These are phyloP conservation scores for Podospora fimiseda DNA, from an alignment of 495 filamentous ascomycete species.

Conservation along the genomic window DNA sequence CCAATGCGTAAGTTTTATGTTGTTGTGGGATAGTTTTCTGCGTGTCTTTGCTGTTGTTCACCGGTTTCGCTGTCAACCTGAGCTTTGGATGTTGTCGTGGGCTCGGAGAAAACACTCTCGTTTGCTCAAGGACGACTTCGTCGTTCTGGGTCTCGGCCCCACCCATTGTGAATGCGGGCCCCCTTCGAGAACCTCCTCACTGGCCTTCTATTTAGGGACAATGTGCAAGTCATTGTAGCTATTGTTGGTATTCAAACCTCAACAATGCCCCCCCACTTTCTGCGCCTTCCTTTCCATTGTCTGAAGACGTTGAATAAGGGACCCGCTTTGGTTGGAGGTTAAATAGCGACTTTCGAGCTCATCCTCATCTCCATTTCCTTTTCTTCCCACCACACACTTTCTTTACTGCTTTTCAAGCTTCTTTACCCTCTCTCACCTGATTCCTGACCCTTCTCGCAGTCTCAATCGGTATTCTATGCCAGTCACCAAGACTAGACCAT, in stretches of 20 bases:
- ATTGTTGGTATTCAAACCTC: too few relatives aligned
- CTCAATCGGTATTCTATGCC: conserved; percentile 89
- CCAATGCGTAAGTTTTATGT: conserved; percentile 53
- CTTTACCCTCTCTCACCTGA: neutral
- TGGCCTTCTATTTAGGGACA: too few relatives aligned
- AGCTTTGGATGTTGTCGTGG: neutral
- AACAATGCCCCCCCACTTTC: too few relatives aligned
- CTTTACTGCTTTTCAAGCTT: conserved; percentile 9
- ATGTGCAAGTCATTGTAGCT: too few relatives aligned
- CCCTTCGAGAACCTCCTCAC: too few relatives aligned
- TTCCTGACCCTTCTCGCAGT: conserved; percentile 30
- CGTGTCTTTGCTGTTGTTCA: neutral
- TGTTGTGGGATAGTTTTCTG: neutral
- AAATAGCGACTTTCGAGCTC: neutral
- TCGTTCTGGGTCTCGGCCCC: too few relatives aligned
- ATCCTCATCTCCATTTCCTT: neutral
- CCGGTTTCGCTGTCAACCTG: too few relatives aligned
- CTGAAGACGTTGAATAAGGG: neutral
- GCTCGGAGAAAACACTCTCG: too few relatives aligned
- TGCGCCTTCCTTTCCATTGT: too few relatives aligned
- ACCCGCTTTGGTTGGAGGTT: neutral
- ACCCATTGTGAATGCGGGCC: too few relatives aligned
- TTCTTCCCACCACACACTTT: conserved; percentile 11
- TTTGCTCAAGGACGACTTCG: too few relatives aligned
- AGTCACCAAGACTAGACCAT: conserved; percentile 59